Evolutionary conservation across 1,284 basidiomycete species (phyloP).

Genomic region (Apiotrichum veenhuisii): DNA sequence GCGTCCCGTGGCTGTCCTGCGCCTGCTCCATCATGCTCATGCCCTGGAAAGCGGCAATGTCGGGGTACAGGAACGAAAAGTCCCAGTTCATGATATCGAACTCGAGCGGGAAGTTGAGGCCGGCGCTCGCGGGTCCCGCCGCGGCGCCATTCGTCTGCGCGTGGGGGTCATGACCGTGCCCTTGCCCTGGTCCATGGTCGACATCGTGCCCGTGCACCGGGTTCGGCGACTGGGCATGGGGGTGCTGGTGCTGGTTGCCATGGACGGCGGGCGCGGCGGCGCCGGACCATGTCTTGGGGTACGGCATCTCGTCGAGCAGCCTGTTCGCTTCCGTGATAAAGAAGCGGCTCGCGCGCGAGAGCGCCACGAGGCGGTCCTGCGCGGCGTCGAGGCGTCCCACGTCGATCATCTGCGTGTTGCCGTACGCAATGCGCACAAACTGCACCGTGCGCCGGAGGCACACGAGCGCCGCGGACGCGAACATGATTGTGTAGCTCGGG

Average conservation of each 20-base stretch:
- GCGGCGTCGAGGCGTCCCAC: neutral
- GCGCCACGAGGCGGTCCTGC: neutral
- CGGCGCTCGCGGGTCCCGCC: no score
- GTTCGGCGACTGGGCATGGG: neutral
- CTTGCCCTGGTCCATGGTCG: neutral
- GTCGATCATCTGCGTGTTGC: neutral
- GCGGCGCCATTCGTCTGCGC: neutral
- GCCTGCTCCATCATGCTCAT: neutral
- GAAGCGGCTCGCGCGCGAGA: neutral
- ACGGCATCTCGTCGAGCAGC: neutral
- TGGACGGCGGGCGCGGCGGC: neutral
- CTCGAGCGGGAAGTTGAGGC: neutral
- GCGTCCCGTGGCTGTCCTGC: neutral
- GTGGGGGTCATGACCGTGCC: neutral
- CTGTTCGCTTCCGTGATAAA: slow-evolving; percentile 2
- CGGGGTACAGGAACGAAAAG: slow-evolving; percentile 10
- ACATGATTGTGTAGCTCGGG: slow-evolving; percentile 6
- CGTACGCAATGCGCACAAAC: slow-evolving; percentile 8
- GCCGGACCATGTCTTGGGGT: neutral
- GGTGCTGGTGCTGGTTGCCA: no score
- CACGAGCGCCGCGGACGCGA: neutral
- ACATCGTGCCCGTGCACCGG: neutral
- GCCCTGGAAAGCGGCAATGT: neutral
- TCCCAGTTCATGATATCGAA: slow-evolving; percentile 17
- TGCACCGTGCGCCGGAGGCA: slow-evolving; percentile 8